These are phyloP conservation scores for Hortiboletus rubellus DNA, from an alignment of 1,284 basidiomycete genomes.

Conservation along the genomic window DNA sequence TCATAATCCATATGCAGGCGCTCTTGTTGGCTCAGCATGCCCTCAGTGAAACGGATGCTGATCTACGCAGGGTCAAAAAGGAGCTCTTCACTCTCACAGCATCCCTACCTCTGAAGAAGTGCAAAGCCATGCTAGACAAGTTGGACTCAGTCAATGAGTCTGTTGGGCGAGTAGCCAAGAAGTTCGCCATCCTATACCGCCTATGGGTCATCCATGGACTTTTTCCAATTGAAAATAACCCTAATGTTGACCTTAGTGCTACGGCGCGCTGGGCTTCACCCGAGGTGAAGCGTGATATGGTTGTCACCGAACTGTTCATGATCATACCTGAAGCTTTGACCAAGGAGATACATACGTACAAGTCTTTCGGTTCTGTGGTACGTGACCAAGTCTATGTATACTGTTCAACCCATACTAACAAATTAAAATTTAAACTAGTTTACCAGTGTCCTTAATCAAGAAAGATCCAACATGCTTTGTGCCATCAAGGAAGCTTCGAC, in stretches of 20 bases:
- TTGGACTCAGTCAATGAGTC: not conserved
- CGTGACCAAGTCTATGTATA: not conserved
- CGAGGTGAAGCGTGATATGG: not conserved
- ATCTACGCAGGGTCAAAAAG: not conserved
- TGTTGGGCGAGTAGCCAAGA: not conserved
- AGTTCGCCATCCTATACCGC: not conserved
- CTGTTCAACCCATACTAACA: too few species aligned
- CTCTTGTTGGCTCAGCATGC: too few species aligned
- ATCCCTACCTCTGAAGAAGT: not conserved
- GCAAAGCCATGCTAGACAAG: not conserved
- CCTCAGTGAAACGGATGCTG: too few species aligned
- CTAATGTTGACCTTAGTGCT: not conserved
- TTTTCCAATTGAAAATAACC: not conserved
- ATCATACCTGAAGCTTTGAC: not conserved
- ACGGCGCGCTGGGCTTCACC: not conserved
- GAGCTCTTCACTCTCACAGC: not conserved
- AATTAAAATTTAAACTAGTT: not conserved
- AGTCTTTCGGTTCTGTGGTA: not conserved
- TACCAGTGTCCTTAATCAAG: not conserved
- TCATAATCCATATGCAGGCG: too few species aligned
- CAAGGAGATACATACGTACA: not conserved
- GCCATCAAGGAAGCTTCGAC: not conserved
- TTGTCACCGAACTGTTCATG: not conserved
- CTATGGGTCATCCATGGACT: constrained; percentile 1
- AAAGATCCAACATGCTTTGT: constrained; percentile 5